Base-by-base conservation (phyloP, 768 basidiomycete genomes). In the Naganishia onofrii region DNA sequence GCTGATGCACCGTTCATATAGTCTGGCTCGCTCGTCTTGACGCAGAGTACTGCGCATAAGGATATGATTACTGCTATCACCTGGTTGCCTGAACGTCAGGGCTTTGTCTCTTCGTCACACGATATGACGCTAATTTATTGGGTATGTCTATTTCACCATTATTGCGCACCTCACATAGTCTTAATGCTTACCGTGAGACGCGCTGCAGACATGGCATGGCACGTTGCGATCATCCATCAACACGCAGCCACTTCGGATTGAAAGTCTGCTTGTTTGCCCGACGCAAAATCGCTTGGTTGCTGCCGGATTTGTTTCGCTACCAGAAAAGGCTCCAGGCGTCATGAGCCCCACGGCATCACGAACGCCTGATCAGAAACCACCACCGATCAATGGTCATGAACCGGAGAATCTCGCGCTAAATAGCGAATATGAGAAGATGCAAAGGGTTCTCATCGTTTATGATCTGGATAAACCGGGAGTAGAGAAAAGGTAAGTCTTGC, bases 11-110 rank as follows among this genome's bases (percentile, higher is more conserved):
- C 15, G 0, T 6, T 1, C 15, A 9, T 6, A 12, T 19, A 63
- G 60, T 63, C 60, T 44, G 60, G 60, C 3, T 42, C 60, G 15
- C 60, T 63, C 23, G 42, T 63, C 60, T 63, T 56, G 57, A 63
- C 58, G 44, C 44, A 69, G 48, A 58, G 63, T 21, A 77, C 71
- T 63, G 73, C 48, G 44, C 93, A 97, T 79, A 82, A 83, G 48
- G 92, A 97, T 70, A 88, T 88, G 1, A 91, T 98, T 66, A 91
- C 91, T 21, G 87, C 92, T 1, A 85, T 97, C 42, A 85, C 87
- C 34, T 97, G 93, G 92, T 83, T 93, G 48, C 90, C 92, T 23
- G 90, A 96, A 78, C 89, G 89, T 38, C 87, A 87, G 26, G 92
- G 91, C 9, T 96, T 98, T 78, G 86, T 96, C 74, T 65, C 71